Evolutionary conservation across 1,284 basidiomycete species (phyloP).

Genomic region (Coriolopsis trogii): DNA sequence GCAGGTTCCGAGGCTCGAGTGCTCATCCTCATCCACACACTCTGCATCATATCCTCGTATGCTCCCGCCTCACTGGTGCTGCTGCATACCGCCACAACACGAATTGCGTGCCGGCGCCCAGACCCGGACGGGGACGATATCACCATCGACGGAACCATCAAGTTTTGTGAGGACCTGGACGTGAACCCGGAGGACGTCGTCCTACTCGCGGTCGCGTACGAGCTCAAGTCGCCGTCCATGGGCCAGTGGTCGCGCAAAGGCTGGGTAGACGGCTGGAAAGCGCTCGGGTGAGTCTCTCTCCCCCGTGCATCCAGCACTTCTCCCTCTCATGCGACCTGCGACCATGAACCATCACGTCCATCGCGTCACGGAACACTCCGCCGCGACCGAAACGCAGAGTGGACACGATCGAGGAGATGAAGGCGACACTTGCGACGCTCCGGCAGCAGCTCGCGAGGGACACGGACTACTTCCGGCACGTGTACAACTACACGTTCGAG

Average conservation of each 20-base stretch:
- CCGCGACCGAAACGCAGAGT: conserved; percentile 30
- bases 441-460: conserved; percentile 69
- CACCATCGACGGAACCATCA: conserved; percentile 74
- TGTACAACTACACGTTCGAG: conserved; percentile 90
- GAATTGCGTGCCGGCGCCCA: conserved; percentile 27
- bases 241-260: conserved; percentile 78
- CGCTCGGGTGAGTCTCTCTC: conserved; percentile 52
- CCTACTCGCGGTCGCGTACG: conserved; percentile 75
- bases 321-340: conserved; percentile 49
- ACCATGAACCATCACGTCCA: too few species aligned
- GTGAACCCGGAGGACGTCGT: conserved; percentile 80
- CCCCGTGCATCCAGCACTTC: neutral
- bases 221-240: conserved; percentile 73
- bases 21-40: neutral
- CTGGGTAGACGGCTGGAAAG: conserved; percentile 85
- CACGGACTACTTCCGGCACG: conserved; percentile 78
- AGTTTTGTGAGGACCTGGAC: conserved; percentile 66
- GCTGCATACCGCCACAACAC: neutral
- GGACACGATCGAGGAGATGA: conserved; percentile 76
- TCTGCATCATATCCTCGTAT: neutral
- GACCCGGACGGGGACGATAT: conserved; percentile 65
- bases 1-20: neutral
- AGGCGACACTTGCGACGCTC: conserved; percentile 57
- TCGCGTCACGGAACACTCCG: too few species aligned
- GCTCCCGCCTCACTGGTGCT: neutral